Evolutionary conservation across 129 eudicot genomes (phyloP).

Genomic region (Solidago caesia): DNA sequence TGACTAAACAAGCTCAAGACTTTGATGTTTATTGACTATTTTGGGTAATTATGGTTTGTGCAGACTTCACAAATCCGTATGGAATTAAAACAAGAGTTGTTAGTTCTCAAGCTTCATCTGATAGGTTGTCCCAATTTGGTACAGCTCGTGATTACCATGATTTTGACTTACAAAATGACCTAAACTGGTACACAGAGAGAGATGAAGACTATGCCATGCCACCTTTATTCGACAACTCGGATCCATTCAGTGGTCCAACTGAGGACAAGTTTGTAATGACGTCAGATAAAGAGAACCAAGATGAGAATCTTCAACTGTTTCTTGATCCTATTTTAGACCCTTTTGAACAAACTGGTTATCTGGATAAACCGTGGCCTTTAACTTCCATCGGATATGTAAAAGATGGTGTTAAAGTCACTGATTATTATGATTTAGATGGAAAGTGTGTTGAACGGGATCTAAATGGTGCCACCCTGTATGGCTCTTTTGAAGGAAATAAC

Average conservation of each 20-base stretch:
- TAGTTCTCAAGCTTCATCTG: conserved; percentile 77
- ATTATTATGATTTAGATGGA: conserved; percentile 39
- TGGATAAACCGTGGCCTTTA: conserved; percentile 45
- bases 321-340: conserved; percentile 41
- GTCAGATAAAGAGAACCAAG: conserved; percentile 39
- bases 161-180: conserved; percentile 83
- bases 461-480: conserved; percentile 21
- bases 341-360: conserved; percentile 28
- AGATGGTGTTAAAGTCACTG: conserved; percentile 41
- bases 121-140: conserved; percentile 80
- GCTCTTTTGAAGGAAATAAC: conserved; percentile 24
- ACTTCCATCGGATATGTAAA: conserved; percentile 39
- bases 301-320: conserved; percentile 33
- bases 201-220: conserved; percentile 78
- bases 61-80: conserved; percentile 95
- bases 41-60: conserved; percentile 23
- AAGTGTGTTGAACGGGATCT: conserved; percentile 29
- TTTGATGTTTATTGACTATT: conserved; percentile 13
- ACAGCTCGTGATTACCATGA: conserved; percentile 92
- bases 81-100: conserved; percentile 51
- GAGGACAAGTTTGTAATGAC: conserved; percentile 87
- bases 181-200: conserved; percentile 76
- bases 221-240: conserved; percentile 48
- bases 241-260: conserved; percentile 57
- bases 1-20: conserved; percentile 16